A percentile compares a stretch with the other conserved stretches of the same genome.
Evolutionary conservation across 1,139 yeast species (phyloP).

Genomic region (Arxiozyma telluris): DNA sequence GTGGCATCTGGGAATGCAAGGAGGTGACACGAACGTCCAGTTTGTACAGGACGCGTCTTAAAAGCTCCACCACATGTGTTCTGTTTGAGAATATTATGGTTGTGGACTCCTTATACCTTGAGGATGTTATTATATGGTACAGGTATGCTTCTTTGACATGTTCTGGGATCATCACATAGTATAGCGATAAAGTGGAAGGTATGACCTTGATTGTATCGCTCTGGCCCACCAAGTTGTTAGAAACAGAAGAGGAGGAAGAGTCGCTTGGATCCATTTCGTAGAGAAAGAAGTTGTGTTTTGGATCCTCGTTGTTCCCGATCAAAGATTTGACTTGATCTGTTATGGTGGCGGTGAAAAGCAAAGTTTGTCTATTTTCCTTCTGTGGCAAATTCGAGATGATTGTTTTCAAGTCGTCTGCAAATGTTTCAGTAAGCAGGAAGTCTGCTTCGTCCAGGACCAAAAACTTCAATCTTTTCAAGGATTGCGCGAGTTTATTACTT

Average conservation of each 20-base stretch:
- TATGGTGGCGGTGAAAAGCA: slow-evolving; percentile 90
- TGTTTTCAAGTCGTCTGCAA: slow-evolving; percentile 65
- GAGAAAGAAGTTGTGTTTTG: slow-evolving; percentile 52
- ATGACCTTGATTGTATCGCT: slow-evolving; percentile 61
- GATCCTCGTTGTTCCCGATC: slow-evolving; percentile 45
- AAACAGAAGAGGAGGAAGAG: neutral
- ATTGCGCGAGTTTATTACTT: slow-evolving; percentile 27
- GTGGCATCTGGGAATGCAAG: slow-evolving; percentile 92
- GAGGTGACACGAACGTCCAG: slow-evolving; percentile 79
- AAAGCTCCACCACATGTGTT: slow-evolving; percentile 78
- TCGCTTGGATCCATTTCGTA: slow-evolving; percentile 60
- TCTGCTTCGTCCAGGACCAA: slow-evolving; percentile 96
- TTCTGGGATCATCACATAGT: slow-evolving; percentile 56
- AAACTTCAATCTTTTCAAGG: slow-evolving; percentile 66
- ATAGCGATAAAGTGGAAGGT: slow-evolving; percentile 60
- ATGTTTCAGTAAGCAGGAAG: slow-evolving; percentile 72
- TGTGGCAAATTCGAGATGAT: slow-evolving; percentile 69
- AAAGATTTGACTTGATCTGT: slow-evolving; percentile 84
- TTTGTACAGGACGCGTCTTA: slow-evolving; percentile 64
- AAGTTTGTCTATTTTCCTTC: slow-evolving; percentile 68
- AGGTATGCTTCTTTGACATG: slow-evolving; percentile 87
- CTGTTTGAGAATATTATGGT: slow-evolving; percentile 87
- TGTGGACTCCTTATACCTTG: slow-evolving; percentile 54
- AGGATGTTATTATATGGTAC: slow-evolving; percentile 54
- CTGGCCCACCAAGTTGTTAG: neutral